phyloP scores from a whole-genome alignment of 441 rosid species.

The Gossypium laxum region DNA sequence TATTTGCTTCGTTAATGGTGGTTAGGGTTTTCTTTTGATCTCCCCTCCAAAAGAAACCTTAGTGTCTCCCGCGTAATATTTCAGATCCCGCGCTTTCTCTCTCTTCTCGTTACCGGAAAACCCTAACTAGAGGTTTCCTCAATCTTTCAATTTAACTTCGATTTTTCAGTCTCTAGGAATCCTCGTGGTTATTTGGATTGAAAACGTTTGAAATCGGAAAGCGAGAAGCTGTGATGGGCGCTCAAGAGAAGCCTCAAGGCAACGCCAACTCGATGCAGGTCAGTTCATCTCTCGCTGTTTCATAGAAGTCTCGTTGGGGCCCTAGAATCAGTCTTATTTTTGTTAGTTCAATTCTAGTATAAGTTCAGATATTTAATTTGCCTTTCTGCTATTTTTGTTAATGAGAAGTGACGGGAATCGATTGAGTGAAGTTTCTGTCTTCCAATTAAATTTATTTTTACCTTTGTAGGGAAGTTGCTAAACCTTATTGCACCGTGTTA shows the following conservation, averaged over 20 bases:
- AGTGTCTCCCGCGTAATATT: slow-evolving; percentile 28
- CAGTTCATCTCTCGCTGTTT: slow-evolving; percentile 17
- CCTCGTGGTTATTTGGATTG: slow-evolving; percentile 19
- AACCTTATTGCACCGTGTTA: background rate
- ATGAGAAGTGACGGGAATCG: background rate
- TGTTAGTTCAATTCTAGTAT: background rate
- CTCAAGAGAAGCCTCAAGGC: slow-evolving; percentile 64
- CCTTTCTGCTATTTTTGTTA: background rate
- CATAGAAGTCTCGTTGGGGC: slow-evolving; percentile 1
- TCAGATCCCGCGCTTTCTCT: slow-evolving; percentile 14
- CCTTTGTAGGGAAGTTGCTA: background rate
- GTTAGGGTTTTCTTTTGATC: slow-evolving; percentile 55
- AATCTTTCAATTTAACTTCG: slow-evolving; percentile 11
- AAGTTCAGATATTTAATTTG: background rate
- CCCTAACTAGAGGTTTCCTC: slow-evolving; percentile 45
- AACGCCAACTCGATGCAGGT: slow-evolving; percentile 88
- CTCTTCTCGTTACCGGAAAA: slow-evolving; percentile 26
- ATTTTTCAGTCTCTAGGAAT: slow-evolving; percentile 10
- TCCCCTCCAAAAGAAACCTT: slow-evolving; percentile 15
- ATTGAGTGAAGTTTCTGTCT: background rate
- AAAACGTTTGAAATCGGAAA: slow-evolving; percentile 26
- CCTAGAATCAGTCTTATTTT: slow-evolving; percentile 16
- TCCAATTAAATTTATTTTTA: background rate
- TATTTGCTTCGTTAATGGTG: slow-evolving; percentile 33
- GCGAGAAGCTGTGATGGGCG: slow-evolving; percentile 55